A percentile compares a stretch with the other conserved stretches of the same genome.
These are phyloP conservation scores for Anthoceros angustus DNA, from an alignment of 225 moss, liverwort and hornwort species.

Conservation along the genomic window DNA sequence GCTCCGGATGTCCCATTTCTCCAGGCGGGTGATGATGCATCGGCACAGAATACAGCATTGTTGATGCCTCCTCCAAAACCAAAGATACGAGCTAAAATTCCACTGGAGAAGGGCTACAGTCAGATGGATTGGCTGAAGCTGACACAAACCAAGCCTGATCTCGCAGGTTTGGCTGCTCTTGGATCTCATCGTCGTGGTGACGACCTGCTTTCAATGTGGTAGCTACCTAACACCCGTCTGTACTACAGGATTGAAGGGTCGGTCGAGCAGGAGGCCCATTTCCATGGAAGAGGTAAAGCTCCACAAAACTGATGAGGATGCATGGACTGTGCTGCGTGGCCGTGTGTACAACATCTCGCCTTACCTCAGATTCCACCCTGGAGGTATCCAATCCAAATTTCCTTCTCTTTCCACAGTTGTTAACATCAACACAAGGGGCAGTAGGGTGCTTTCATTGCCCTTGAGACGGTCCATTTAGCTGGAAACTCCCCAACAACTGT, in stretches of 20 bases:
- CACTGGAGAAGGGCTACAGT: slow-evolving; percentile 93
- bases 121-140: slow-evolving; percentile 97
- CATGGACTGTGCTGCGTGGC: slow-evolving; percentile 86
- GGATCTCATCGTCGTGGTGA: not conserved
- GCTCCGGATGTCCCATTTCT: slow-evolving; percentile 2
- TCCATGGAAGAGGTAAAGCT: slow-evolving; percentile 74
- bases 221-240: not conserved
- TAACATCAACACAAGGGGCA: not conserved
- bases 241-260: slow-evolving; percentile 68
- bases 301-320: slow-evolving; percentile 71
- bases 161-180: slow-evolving; percentile 42
- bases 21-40: not conserved
- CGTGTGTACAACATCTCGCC: slow-evolving; percentile 92
- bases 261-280: slow-evolving; percentile 56
- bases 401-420: not conserved
- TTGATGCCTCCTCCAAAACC: slow-evolving; percentile 19
- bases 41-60: not conserved
- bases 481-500: not conserved
- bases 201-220: not conserved
- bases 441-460: not conserved
- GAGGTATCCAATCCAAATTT: slow-evolving; percentile 32
- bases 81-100: slow-evolving; percentile 49
- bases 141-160: slow-evolving; percentile 66
- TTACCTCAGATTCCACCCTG: slow-evolving; percentile 92
- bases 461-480: not conserved